phyloP scores from a whole-genome alignment of 2,329 filamentous ascomycete species.

The Ophiostoma tasmaniense region DNA sequence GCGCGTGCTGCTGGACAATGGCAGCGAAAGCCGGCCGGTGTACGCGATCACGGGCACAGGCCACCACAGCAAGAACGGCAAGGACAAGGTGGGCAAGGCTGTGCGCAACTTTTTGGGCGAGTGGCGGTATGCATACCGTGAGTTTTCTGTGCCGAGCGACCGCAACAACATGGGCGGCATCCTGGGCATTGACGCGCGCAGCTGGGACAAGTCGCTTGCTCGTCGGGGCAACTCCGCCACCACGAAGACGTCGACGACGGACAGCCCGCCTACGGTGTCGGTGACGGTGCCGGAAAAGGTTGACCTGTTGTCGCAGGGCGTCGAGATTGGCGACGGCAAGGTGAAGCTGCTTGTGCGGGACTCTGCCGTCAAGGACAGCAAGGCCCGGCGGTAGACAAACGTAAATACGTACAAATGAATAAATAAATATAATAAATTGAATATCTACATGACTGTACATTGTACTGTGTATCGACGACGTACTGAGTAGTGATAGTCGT shows the following conservation, averaged over 20 bases:
- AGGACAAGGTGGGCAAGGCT: conserved; percentile 95
- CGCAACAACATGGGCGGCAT: conserved; percentile 73
- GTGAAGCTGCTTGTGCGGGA: conserved; percentile 56
- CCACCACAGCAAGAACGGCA: conserved; percentile 96
- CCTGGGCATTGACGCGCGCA: conserved; percentile 57
- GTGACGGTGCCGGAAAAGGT: conserved; percentile 32
- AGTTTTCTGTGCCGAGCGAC: conserved; percentile 95
- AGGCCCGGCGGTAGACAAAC: background rate
- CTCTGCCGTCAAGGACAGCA: conserved; percentile 22
- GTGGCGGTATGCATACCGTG: conserved; percentile 90
- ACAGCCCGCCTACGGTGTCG: background rate
- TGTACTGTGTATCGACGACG: too few species aligned
- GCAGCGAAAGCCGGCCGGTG: conserved; percentile 61
- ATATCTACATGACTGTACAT: too few species aligned
- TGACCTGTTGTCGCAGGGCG: conserved; percentile 56
- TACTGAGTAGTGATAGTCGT: background rate
- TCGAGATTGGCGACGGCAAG: conserved; percentile 60
- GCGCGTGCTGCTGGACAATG: conserved; percentile 76
- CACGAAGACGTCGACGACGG: conserved; percentile 22
- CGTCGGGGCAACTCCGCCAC: background rate
- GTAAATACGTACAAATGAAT: background rate
- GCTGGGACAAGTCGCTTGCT: conserved; percentile 54
- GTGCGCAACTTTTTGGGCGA: conserved; percentile 86
- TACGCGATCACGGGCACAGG: conserved; percentile 97
- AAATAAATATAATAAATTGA: background rate